These are phyloP conservation scores for Umbelopsis vinacea DNA, from an alignment of 192 early-diverging fungal genomes.

Conservation along the genomic window DNA sequence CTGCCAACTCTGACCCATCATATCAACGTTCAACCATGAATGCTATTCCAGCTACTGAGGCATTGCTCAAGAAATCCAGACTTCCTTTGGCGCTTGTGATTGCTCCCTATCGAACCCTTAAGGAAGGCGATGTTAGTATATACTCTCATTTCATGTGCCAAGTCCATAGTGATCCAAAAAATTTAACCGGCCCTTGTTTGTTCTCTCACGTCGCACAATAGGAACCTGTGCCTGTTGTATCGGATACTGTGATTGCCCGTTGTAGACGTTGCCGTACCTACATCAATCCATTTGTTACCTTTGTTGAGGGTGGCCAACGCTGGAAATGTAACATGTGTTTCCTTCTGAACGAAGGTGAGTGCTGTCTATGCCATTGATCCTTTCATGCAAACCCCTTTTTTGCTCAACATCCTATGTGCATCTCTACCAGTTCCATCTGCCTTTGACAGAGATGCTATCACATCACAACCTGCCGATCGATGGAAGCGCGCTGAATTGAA, in stretches of 20 bases:
- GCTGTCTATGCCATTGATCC: not conserved
- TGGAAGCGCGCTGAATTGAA: conserved; percentile 91
- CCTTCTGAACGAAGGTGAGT: conserved; percentile 83
- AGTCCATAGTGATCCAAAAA: too few relatives aligned
- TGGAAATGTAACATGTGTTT: conserved; percentile 98
- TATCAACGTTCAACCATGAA: conserved; percentile 93
- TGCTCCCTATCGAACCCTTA: conserved; percentile 83
- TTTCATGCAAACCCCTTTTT: not conserved
- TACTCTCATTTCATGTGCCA: too few relatives aligned
- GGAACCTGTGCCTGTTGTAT: conserved; percentile 83
- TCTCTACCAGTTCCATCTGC: conserved; percentile 60
- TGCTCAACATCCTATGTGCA: not conserved
- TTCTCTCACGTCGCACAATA: conserved; percentile 28
- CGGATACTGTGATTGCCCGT: conserved; percentile 89
- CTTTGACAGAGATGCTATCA: conserved; percentile 80
- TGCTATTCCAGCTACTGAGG: conserved; percentile 81
- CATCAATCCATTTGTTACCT: conserved; percentile 95
- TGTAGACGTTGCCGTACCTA: conserved; percentile 95
- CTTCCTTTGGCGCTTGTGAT: conserved; percentile 89
- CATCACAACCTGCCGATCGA: conserved; percentile 79
- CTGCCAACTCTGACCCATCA: conserved; percentile 70
- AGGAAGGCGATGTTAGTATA: conserved; percentile 81
- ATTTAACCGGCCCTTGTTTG: not conserved
- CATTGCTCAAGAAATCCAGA: conserved; percentile 84
- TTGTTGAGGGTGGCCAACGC: conserved; percentile 92